Percentiles rank a stretch among this genome's conserved stretches.
Evolutionary conservation across 371 early-diverging fungal species (phyloP).

Genomic region (Syncephalastrum monosporum): DNA sequence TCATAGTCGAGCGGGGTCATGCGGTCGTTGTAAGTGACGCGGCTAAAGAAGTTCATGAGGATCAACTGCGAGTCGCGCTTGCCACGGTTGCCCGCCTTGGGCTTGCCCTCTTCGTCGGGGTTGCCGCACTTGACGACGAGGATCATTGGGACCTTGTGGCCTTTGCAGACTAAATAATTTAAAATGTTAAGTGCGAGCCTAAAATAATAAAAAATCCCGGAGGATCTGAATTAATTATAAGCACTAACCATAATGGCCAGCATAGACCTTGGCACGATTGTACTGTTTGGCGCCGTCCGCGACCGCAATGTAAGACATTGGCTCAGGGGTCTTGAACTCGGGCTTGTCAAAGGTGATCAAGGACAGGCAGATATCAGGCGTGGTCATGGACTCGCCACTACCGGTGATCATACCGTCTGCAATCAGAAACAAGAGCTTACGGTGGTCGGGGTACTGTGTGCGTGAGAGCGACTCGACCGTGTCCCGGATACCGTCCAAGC

Average conservation of each 20-base stretch:
- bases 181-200: slow-evolving; percentile 29
- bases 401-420: slow-evolving; percentile 89
- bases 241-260: slow-evolving; percentile 74
- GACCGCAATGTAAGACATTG: slow-evolving; percentile 81
- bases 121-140: slow-evolving; percentile 85
- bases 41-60: slow-evolving; percentile 90
- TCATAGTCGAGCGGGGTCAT: slow-evolving; percentile 90
- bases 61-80: slow-evolving; percentile 95
- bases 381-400: slow-evolving; percentile 71
- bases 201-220: not conserved
- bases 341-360: slow-evolving; percentile 57
- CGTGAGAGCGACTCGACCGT: slow-evolving; percentile 91
- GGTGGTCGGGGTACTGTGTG: slow-evolving; percentile 85
- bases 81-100: slow-evolving; percentile 88
- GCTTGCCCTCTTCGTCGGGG: slow-evolving; percentile 61
- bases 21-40: slow-evolving; percentile 76
- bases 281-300: slow-evolving; percentile 82
- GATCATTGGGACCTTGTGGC: slow-evolving; percentile 66
- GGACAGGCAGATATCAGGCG: slow-evolving; percentile 73
- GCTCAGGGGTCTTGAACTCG: slow-evolving; percentile 57
- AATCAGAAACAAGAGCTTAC: slow-evolving; percentile 89
- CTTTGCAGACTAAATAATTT: slow-evolving; percentile 38
- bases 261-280: slow-evolving; percentile 90
- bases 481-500: slow-evolving; percentile 77
- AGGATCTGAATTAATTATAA: not conserved